Evolutionary conservation across 2,329 filamentous ascomycete genomes (phyloP).

Genomic region (Ilyonectria robusta): DNA sequence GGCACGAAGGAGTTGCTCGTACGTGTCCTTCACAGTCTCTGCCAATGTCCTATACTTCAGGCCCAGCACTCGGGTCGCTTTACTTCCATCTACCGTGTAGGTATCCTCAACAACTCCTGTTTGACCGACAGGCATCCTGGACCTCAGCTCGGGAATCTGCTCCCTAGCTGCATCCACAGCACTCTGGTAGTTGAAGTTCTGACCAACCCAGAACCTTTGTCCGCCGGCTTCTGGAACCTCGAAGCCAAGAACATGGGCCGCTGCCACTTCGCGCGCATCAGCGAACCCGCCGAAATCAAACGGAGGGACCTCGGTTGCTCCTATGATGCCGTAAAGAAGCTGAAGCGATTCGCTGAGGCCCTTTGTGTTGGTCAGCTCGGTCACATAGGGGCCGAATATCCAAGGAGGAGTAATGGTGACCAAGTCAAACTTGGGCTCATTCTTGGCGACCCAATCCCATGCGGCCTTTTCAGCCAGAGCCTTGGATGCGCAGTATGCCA

Average conservation of each 20-base stretch:
- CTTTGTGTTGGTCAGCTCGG: conserved; percentile 28
- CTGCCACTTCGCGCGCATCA: conserved; percentile 71
- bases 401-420: conserved; percentile 74
- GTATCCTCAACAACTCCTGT: conserved; percentile 50
- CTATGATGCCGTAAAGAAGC: conserved; percentile 33
- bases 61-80: conserved; percentile 62
- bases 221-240: conserved; percentile 68
- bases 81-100: conserved; percentile 60
- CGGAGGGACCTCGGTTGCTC: conserved; percentile 34
- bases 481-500: conserved; percentile 46
- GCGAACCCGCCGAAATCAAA: conserved; percentile 60
- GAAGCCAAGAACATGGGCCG: conserved; percentile 71
- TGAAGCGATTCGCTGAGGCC: conserved; percentile 37
- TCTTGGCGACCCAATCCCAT: conserved; percentile 62
- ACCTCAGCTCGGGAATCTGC: conserved; percentile 63
- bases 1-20: conserved; percentile 13
- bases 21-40: conserved; percentile 28
- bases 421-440: conserved; percentile 68
- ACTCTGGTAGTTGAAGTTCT: conserved; percentile 73
- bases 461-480: conserved; percentile 77
- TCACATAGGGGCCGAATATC: conserved; percentile 71
- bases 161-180: conserved; percentile 66
- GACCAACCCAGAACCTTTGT: conserved; percentile 75
- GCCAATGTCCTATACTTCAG: conserved; percentile 69
- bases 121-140: conserved; percentile 34